Evolutionary conservation across 2,329 filamentous ascomycete genomes (phyloP), one percentile per base, ranked within the genome.

Genomic region (Escovopsis sp.): DNA sequence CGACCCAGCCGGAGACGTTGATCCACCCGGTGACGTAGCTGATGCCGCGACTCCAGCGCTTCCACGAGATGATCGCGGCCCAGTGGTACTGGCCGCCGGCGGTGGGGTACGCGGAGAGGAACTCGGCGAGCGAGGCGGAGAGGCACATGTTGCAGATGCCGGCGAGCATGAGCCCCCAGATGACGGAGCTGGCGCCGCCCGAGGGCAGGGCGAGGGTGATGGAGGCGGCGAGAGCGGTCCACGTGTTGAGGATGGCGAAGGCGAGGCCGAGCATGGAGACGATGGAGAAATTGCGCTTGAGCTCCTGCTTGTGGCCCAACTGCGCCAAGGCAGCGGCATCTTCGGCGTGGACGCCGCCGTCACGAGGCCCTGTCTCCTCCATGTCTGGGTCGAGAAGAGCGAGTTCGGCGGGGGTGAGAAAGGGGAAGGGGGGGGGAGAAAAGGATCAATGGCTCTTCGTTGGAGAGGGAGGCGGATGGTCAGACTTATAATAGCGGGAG

Each of bases 21-120:
- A 79, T 82, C 79, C 80, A 85, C 25, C 81, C 81, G 0, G 79
- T 84, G 37, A 77, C 71, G 65, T 79, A 85, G 37, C 76, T 79
- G 10, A 84, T 68, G 27, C 75, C 63, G 0, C 76, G 73, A 14
- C 74, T 71, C 66, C 70, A 80, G 42, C 59, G 61, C 44, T 69
- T 66, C 66, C 76, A 79, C 29, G 72, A 68, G 47, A 84, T 62
- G 39, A 75, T 62, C 42, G 80, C 78, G 3, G 79, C 81, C 81
- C 80, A 84, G 54, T 84, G 78, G 48, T 85, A 84, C 57, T 80
- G 72, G 12, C 73, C 77, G 48, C 71, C 72, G 3, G 72, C 72
- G 2, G 66, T 70, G 1, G 67, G 67, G 44, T 77, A 83, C 0
- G 77, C 76, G 0, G 76, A 79, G 9, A 83, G 63, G 52, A 83